These are phyloP conservation scores for Rhynchospora pubera DNA, from an alignment of 176 grass and related monocot genomes.

Conservation along the genomic window DNA sequence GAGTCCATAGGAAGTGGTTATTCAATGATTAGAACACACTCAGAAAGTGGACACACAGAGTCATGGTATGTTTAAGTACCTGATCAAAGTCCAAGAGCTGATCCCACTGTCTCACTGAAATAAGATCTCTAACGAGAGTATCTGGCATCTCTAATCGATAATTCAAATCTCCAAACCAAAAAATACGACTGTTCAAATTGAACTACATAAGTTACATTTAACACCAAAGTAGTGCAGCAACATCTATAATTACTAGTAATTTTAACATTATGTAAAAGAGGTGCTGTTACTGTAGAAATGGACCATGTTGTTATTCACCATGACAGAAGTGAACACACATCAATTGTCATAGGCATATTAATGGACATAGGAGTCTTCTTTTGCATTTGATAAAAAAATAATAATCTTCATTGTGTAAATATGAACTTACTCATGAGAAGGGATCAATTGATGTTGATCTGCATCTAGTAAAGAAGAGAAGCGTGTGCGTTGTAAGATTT, in stretches of 20 bases:
- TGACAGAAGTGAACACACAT: background rate
- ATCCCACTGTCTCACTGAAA: constrained; percentile 37
- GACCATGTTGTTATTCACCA: background rate
- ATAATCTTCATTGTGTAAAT: background rate
- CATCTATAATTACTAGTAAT: background rate
- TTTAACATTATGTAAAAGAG: background rate
- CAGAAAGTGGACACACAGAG: background rate
- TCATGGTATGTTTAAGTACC: constrained; percentile 33
- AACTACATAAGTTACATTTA: constrained; percentile 29
- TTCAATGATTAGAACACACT: too few species aligned
- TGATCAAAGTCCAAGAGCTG: constrained; percentile 58
- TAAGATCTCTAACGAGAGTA: constrained; percentile 31
- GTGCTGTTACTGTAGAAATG: background rate
- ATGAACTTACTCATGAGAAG: constrained; percentile 56
- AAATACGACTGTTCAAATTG: constrained; percentile 42
- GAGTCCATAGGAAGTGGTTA: too few species aligned
- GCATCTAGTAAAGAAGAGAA: constrained; percentile 39
- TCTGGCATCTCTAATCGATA: constrained; percentile 48
- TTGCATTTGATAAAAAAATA: background rate
- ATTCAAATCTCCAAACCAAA: constrained; percentile 81
- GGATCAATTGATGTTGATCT: constrained; percentile 38
- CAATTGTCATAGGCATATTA: background rate
- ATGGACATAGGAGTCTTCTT: background rate
- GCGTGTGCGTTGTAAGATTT: constrained; percentile 43
- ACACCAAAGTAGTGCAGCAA: background rate